Evolutionary conservation across 495 filamentous ascomycete species (phyloP).

Genomic region (Margaritispora aquatica): DNA sequence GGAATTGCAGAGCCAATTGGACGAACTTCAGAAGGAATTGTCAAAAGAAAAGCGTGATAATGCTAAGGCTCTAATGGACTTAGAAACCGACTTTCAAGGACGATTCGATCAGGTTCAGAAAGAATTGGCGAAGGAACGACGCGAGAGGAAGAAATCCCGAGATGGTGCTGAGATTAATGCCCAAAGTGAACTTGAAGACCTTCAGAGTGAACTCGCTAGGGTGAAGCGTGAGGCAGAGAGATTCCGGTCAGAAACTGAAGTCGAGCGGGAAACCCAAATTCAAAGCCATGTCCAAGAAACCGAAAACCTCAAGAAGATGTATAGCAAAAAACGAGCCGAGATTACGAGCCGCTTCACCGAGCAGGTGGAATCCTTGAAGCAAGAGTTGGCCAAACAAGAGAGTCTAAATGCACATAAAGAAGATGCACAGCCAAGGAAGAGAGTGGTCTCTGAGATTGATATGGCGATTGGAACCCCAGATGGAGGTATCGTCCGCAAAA

Average conservation of each 20-base stretch:
- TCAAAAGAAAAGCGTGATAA: slow-evolving; percentile 40
- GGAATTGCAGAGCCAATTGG: slow-evolving; percentile 38
- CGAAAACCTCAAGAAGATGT: slow-evolving; percentile 37
- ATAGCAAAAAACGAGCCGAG: too few relatives aligned
- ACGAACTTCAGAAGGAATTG: slow-evolving; percentile 44
- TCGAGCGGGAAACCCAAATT: too few relatives aligned
- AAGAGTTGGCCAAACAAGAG: slow-evolving; percentile 38
- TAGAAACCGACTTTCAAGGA: slow-evolving; percentile 37
- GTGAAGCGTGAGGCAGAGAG: slow-evolving; percentile 36
- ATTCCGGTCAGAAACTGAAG: slow-evolving; percentile 27
- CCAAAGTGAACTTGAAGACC: slow-evolving; percentile 38
- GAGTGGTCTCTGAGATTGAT: slow-evolving; percentile 36
- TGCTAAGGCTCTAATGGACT: slow-evolving; percentile 19
- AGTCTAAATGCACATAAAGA: slow-evolving; percentile 25
- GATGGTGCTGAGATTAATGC: slow-evolving; percentile 42
- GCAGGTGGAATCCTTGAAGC: slow-evolving; percentile 41
- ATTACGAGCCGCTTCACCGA: too few relatives aligned
- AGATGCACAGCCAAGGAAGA: slow-evolving; percentile 52
- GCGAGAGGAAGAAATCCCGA: slow-evolving; percentile 29
- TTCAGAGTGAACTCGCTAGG: slow-evolving; percentile 43
- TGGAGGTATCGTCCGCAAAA: slow-evolving; percentile 37
- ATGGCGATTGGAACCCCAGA: slow-evolving; percentile 62
- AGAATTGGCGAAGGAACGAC: slow-evolving; percentile 34
- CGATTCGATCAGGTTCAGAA: slow-evolving; percentile 43
- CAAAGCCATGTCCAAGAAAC: too few relatives aligned